Conservation (phyloP, 805 yeast species). For the Zygoascus tannicola region DNA sequence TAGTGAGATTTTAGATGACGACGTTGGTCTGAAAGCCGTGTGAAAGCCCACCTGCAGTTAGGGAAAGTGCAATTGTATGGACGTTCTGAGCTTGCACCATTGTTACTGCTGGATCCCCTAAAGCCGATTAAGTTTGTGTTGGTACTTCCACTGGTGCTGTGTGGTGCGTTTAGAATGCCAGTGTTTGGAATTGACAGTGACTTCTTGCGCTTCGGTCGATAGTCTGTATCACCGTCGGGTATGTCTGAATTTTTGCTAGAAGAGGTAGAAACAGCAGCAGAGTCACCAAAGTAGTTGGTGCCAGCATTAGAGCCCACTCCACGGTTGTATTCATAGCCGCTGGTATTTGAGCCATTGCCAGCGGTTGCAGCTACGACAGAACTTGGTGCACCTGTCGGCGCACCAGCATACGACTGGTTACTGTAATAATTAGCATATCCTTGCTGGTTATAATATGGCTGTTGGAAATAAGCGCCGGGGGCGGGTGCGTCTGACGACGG, state of each 20-base stretch:
- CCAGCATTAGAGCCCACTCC: neutral
- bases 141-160: neutral
- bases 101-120: too few species aligned
- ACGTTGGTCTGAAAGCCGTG: slow-evolving; percentile 57
- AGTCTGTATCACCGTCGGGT: neutral
- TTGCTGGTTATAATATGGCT: neutral
- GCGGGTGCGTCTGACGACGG: neutral
- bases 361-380: too few species aligned
- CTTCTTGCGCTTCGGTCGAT: neutral
- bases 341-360: too few species aligned
- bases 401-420: neutral
- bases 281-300: neutral
- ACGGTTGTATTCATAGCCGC: too few species aligned
- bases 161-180: neutral
- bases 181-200: neutral
- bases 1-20: slow-evolving; percentile 60
- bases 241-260: too few species aligned
- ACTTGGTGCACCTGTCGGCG: too few species aligned
- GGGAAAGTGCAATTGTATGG: slow-evolving; percentile 30
- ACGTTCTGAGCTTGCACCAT: slow-evolving; percentile 18
- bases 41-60: slow-evolving; percentile 61
- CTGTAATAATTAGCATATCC: neutral
- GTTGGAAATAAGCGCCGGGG: neutral
- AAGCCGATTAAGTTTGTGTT: neutral
- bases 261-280: too few species aligned